Base-by-base conservation (phyloP, 2,329 filamentous ascomycete species). In the Cytospora piceae region DNA sequence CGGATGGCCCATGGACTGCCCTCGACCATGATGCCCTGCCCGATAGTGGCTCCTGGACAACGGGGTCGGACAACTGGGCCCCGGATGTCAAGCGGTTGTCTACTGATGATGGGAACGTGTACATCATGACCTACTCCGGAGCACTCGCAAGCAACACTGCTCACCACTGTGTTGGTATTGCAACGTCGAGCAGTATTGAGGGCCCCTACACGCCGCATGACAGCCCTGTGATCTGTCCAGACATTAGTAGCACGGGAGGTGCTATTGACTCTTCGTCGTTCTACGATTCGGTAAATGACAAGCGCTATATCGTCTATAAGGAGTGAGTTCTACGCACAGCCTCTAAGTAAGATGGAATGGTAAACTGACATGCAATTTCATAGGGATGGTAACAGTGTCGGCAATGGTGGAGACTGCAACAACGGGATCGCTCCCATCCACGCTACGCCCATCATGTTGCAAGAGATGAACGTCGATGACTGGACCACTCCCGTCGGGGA, bases 191-290 rank as follows among this genome's bases (percentile, higher is more conserved):
- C 39, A 74, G 72, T 17, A 74, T 81, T 39, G 71, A 76, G 2
- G 87, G 87, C 0, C 87, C 86, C 0, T 90, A 86, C 70, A 74
- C 72, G 17, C 80, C 86, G 8, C 75, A 78, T 6, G 69, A 74
- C 2, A 70, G 74, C 12, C 83, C 85, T 0, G 77, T 87, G 29
- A 80, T 81, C 24, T 90, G 87, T 69, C 81, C 82, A 0, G 71
- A 81, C 1, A 76, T 78, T 5, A 72, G 79, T 59, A 74, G 77
- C 24, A 73, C 75, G 49, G 87, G 87, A 24, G 87, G 87, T 37
- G 83, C 86, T 20, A 90, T 90, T 70, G 88, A 90, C 70, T 78
- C 87, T 0, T 78, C 83, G 0, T 85, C 84, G 7, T 90, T 88
- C 74, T 71, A 76, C 12, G 87, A 90, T 70, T 73, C 74, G 14